Evolutionary conservation across 345 rosid species (phyloP).

Genomic region (Sisymbrium altissimum): DNA sequence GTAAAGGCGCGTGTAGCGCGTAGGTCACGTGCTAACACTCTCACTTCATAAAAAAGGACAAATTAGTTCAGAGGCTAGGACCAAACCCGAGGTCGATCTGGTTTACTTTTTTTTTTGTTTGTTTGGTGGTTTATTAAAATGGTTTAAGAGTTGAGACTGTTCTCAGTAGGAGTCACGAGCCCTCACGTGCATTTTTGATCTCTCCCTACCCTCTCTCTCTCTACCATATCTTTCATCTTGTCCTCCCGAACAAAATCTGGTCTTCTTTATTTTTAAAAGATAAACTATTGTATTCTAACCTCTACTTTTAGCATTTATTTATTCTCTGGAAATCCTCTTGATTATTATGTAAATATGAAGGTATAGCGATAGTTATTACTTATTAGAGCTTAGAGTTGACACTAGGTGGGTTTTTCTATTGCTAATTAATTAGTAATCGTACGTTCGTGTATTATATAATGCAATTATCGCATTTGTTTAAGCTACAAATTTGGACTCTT

Average conservation of each 20-base stretch:
- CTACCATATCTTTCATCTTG: conserved; percentile 20
- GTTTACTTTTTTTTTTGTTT: background rate
- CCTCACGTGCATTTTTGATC: conserved; percentile 35
- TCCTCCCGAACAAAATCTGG: conserved; percentile 30
- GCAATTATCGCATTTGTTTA: background rate
- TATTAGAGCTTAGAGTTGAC: conserved; percentile 10
- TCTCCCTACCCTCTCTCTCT: background rate
- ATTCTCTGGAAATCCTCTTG: background rate
- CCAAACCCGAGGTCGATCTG: conserved; percentile 40
- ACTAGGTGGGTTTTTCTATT: conserved; percentile 7
- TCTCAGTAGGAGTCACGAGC: conserved; percentile 38
- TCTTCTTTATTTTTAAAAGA: background rate
- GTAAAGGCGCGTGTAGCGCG: conserved; percentile 40
- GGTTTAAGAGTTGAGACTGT: conserved; percentile 9
- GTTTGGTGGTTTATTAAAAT: background rate
- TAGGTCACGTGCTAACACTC: conserved; percentile 31
- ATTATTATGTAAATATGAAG: background rate
- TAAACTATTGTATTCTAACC: background rate
- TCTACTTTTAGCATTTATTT: background rate
- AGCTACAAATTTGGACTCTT: background rate
- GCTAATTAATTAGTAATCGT: conserved; percentile 1
- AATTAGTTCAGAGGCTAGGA: conserved; percentile 28
- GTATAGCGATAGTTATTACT: background rate
- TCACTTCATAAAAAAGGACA: conserved; percentile 27
- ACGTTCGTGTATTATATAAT: conserved; percentile 12